Base-by-base conservation (phyloP, 306 rosid species). In the Cucurbita ficifolia region DNA sequence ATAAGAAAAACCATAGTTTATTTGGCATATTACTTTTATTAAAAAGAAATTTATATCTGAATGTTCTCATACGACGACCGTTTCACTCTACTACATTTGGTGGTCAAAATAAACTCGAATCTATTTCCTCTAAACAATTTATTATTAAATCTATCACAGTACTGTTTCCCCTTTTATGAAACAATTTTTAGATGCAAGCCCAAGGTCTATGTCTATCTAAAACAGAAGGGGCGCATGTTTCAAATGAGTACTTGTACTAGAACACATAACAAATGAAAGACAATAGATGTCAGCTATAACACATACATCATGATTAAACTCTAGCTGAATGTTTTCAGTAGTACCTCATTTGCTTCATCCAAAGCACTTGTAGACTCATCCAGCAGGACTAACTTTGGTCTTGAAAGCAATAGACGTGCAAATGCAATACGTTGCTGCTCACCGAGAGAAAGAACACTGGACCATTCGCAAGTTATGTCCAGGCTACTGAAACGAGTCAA, bases 341-440 rank as follows among this genome's bases (percentile, higher is more conserved):
- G 60, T 84, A 91, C 99, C 99, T 94, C 99, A 57, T 94, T 94
- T 70, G 83, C 87, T 79, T 91, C 99, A 75, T 94, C 99, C 77
- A 94, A 88, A 68, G 99, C 99, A 49, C 96, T 91, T 43, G 97
- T 94, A 33, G 97, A 82, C 80, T 94, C 99, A 82, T 94, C 99
- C 84, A 94, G 72, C 6, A 94, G 87, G 76, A 84, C 89, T 81
- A 94, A 77, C 76, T 84, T 82, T 52, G 97, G 97, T 74, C 83
- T 91, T 2, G 96, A 83, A 78, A 94, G 97, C 77, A 94, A 80
- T 45, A 94, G 84, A 21, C 99, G 97, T 39, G 96, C 99, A 81
- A 91, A 87, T 9, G 99, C 97, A 50, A 94, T 89, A 79, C 99
- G 99, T 59, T 94, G 99, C 78, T 94, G 99, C 84, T 94, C 99